Evolutionary conservation across 2,329 filamentous ascomycete species (phyloP).

Genomic region (Alternaria longipes): DNA sequence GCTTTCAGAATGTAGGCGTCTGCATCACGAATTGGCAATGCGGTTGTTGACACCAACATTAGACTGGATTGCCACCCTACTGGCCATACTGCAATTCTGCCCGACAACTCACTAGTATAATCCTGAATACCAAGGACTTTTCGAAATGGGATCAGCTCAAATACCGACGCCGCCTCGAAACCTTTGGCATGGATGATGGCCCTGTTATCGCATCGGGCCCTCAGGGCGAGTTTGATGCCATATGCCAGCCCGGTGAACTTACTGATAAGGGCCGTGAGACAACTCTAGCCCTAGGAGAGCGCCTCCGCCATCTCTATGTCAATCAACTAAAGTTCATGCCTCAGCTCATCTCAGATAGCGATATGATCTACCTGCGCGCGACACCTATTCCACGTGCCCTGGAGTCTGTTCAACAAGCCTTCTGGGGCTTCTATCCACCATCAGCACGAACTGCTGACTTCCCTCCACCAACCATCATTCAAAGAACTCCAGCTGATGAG

Average conservation of each 20-base stretch:
- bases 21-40: background rate
- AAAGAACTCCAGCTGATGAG: slow-evolving; percentile 57
- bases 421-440: slow-evolving; percentile 59
- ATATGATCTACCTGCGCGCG: slow-evolving; percentile 58
- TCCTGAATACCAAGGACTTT: slow-evolving; percentile 63
- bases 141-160: slow-evolving; percentile 66
- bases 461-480: slow-evolving; percentile 56
- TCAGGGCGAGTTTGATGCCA: slow-evolving; percentile 73
- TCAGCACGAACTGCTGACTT: slow-evolving; percentile 54
- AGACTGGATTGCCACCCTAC: slow-evolving; percentile 53
- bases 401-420: slow-evolving; percentile 61
- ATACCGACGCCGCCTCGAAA: slow-evolving; percentile 80
- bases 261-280: slow-evolving; percentile 61
- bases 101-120: slow-evolving; percentile 71
- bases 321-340: slow-evolving; percentile 61
- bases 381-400: slow-evolving; percentile 61
- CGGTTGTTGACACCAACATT: background rate
- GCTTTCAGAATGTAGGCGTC: slow-evolving; percentile 78
- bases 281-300: slow-evolving; percentile 58
- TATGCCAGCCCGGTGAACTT: slow-evolving; percentile 67
- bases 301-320: slow-evolving; percentile 60
- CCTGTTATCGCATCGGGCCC: slow-evolving; percentile 75
- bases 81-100: slow-evolving; percentile 93
- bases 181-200: slow-evolving; percentile 72
- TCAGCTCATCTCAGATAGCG: slow-evolving; percentile 51